phyloP scores from a whole-genome alignment of 192 early-diverging fungal genomes.

The Tieghemiomyces parasiticus region DNA sequence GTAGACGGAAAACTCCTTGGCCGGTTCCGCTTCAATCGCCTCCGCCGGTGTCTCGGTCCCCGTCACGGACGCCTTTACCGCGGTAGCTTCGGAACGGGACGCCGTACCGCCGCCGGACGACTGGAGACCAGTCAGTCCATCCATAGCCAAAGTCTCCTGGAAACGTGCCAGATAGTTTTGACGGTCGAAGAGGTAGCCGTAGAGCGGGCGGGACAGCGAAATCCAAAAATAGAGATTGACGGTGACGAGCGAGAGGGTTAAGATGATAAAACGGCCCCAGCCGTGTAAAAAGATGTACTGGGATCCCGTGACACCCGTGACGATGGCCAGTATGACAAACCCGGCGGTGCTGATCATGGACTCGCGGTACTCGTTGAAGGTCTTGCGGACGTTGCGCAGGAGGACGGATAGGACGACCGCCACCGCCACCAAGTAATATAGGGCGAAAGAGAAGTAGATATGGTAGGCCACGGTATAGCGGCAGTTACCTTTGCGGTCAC shows the following conservation, averaged over 20 bases:
- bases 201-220: not conserved
- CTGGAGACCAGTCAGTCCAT: not conserved
- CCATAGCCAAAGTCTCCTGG: not conserved
- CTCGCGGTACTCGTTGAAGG: not conserved
- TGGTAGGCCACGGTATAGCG: not conserved
- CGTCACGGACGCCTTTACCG: not conserved
- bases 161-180: not conserved
- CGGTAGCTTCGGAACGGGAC: not conserved
- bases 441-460: not conserved
- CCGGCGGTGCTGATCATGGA: not conserved
- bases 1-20: no score
- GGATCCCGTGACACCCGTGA: not conserved
- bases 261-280: not conserved
- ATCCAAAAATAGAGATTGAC: not conserved
- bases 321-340: not conserved
- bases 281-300: not conserved
- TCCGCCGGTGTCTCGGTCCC: not conserved
- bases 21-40: no score
- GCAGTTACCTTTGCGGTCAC: not conserved
- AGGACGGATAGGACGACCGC: not conserved
- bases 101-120: not conserved
- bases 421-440: not conserved
- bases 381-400: not conserved
- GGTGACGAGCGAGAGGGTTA: not conserved
- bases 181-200: not conserved